Conservation (phyloP, 371 early-diverging fungal species). For the Mortierella sp. region DNA sequence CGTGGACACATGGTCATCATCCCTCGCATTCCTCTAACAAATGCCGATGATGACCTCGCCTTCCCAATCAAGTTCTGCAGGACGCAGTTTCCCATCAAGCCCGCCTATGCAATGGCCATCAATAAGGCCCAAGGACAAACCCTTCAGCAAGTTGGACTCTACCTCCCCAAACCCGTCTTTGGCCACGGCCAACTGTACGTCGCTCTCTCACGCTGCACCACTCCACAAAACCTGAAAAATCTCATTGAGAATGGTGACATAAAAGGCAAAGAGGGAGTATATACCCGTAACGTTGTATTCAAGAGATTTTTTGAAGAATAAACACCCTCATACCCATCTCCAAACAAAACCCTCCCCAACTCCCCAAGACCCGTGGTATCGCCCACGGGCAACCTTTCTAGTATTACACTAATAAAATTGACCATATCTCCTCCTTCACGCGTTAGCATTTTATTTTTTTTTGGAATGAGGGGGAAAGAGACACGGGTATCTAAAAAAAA, state of each 20-base stretch:
- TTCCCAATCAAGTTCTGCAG: constrained; percentile 16
- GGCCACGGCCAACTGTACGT: constrained; percentile 46
- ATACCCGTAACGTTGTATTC: background rate
- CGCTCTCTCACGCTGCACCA: constrained; percentile 22
- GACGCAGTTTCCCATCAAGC: constrained; percentile 39
- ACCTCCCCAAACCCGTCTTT: constrained; percentile 29
- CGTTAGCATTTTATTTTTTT: too few relatives aligned
- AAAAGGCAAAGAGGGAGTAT: background rate
- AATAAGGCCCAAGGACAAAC: constrained; percentile 55
- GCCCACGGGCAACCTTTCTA: too few relatives aligned
- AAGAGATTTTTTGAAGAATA: constrained; percentile 1
- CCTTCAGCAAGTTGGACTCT: constrained; percentile 22
- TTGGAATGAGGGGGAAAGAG: background rate
- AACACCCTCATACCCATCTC: too few relatives aligned
- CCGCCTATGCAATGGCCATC: constrained; percentile 51
- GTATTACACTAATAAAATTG: too few relatives aligned
- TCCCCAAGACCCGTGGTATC: too few relatives aligned
- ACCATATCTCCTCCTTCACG: too few relatives aligned
- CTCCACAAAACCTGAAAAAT: background rate
- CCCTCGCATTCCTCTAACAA: constrained; percentile 10
- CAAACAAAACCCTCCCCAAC: background rate
- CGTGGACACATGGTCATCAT: background rate
- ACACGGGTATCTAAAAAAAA: too few relatives aligned
- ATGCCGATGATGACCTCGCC: background rate
- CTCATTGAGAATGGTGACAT: background rate